These are phyloP conservation scores for Ustilago xerochloae DNA, from an alignment of 1,284 basidiomycete species.

Conservation along the genomic window DNA sequence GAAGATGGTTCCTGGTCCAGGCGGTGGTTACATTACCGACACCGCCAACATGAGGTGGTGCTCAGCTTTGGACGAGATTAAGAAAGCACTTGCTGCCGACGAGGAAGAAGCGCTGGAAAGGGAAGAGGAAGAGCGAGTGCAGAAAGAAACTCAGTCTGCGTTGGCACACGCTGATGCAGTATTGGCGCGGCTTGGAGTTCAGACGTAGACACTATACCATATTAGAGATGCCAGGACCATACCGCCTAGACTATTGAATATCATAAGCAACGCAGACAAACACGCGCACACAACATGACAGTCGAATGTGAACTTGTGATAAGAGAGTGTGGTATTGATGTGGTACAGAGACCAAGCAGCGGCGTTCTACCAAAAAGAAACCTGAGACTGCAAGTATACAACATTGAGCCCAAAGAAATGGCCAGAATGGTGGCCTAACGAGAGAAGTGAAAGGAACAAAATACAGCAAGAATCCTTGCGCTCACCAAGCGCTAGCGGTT, in stretches of 20 bases:
- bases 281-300: background rate
- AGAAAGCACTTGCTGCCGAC: slow-evolving; percentile 43
- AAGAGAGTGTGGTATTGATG: slow-evolving; percentile 2
- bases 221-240: too few relatives aligned
- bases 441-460: background rate
- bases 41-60: slow-evolving; percentile 61
- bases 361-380: background rate
- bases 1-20: slow-evolving; percentile 59
- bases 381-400: slow-evolving; percentile 7
- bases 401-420: background rate
- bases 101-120: slow-evolving; percentile 3
- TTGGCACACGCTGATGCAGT: slow-evolving; percentile 25
- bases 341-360: background rate
- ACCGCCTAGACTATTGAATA: background rate
- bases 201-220: slow-evolving; percentile 5
- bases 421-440: background rate
- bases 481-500: background rate
- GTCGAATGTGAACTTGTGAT: too few relatives aligned
- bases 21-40: slow-evolving; percentile 56
- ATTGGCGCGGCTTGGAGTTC: slow-evolving; percentile 27
- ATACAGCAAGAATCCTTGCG: background rate
- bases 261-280: background rate
- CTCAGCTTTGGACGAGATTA: slow-evolving; percentile 58
- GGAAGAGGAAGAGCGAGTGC: slow-evolving; percentile 7
- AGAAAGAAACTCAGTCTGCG: slow-evolving; percentile 22